Conservation (phyloP, 2,329 filamentous ascomycete species). For the Cladosporium oxysporum region DNA sequence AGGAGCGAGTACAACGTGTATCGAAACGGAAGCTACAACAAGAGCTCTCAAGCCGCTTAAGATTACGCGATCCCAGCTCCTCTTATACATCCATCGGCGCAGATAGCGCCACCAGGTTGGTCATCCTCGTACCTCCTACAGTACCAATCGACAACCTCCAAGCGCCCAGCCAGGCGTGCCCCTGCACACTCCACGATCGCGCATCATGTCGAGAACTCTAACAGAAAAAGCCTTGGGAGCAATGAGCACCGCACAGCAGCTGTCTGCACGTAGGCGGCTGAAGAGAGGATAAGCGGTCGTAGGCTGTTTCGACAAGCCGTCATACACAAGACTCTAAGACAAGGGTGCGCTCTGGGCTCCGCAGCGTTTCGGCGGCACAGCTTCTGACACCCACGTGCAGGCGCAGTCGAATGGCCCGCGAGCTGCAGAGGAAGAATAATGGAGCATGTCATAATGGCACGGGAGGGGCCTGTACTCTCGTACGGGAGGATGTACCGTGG, state of each 20-base stretch:
- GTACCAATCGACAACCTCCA: neutral
- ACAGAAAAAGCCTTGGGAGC: neutral
- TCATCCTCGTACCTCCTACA: slow-evolving; percentile 4
- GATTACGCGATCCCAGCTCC: slow-evolving; percentile 5
- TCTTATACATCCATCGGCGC: slow-evolving; percentile 5
- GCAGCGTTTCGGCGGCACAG: neutral
- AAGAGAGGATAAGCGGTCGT: neutral
- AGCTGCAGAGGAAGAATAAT: neutral
- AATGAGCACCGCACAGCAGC: no score
- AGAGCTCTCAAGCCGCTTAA: neutral
- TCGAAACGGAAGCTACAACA: neutral
- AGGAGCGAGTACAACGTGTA: neutral
- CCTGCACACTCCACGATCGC: neutral
- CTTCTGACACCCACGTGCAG: neutral
- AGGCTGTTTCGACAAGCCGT: neutral
- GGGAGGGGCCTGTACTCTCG: neutral
- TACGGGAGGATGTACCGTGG: slow-evolving; percentile 3
- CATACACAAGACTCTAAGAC: neutral
- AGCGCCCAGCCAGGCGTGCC: slow-evolving; percentile 6
- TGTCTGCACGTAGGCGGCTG: neutral
- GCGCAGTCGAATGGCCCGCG: neutral
- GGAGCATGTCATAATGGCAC: neutral
- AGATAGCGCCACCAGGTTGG: slow-evolving; percentile 3
- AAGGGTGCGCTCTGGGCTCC: neutral
- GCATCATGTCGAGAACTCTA: slow-evolving; percentile 6